These are phyloP conservation scores for Helminthosporium solani DNA, from an alignment of 2,329 filamentous ascomycete genomes.

Conservation along the genomic window DNA sequence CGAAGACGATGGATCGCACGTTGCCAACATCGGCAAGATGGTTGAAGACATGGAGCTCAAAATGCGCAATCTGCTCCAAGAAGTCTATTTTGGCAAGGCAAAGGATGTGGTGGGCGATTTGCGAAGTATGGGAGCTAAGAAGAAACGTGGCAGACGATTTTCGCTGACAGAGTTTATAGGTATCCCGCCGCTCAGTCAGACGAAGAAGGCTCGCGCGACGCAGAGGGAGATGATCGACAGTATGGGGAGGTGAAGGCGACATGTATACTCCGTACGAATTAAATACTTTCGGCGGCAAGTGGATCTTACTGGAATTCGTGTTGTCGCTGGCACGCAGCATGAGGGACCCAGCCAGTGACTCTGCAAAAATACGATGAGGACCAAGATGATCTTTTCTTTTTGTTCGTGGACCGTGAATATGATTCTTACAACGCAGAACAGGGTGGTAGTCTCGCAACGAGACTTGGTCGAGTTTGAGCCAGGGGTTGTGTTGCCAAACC, in stretches of 20 bases:
- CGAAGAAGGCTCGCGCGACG: conserved; percentile 77
- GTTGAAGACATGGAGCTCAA: conserved; percentile 99
- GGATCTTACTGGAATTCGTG: background rate
- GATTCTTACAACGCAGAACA: too few species aligned
- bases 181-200: conserved; percentile 78
- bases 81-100: conserved; percentile 99
- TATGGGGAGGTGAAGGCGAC: conserved; percentile 39
- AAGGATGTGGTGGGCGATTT: conserved; percentile 97
- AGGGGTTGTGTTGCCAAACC: too few species aligned
- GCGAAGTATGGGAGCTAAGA: conserved; percentile 60
- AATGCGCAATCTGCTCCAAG: conserved; percentile 97
- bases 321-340: too few species aligned
- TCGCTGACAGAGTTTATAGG: conserved; percentile 43
- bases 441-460: too few species aligned
- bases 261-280: conserved; percentile 5
- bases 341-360: too few species aligned
- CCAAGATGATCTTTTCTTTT: too few species aligned
- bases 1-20: conserved; percentile 87
- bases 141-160: conserved; percentile 3
- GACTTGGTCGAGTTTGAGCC: too few species aligned
- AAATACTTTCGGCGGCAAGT: background rate
- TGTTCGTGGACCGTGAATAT: too few species aligned
- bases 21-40: conserved; percentile 85
- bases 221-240: conserved; percentile 82
- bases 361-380: too few species aligned